Base-by-base conservation (phyloP, 2,329 filamentous ascomycete species). In the Pestalotiopsis sp. region DNA sequence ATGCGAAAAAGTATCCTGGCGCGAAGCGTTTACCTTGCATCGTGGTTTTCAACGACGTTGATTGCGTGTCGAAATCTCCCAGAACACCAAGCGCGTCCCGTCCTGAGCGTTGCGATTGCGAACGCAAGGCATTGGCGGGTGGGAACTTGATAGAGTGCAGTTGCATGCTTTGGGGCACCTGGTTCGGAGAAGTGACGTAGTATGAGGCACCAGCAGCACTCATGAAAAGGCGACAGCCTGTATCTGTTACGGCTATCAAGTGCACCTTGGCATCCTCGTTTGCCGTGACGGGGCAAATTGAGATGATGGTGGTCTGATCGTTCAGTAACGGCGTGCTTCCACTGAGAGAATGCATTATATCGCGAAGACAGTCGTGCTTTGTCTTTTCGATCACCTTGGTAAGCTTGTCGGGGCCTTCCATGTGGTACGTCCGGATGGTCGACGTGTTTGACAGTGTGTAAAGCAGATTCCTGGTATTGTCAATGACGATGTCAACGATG, bases 91-190 rank as follows among this genome's bases (percentile, higher is more conserved):
- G 78, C 52, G 71, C 70, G 66, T 76, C 73, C 11, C 60, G 70
- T 23, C 67, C 38, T 61, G 72, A 68, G 62, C 69, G 25, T 70
- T 71, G 71, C 71, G 70, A 70, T 77, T 80, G 67, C 72, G 73
- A 80, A 36, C 31, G 31, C 70, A 72, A 80, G 69, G 31, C 31
- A 9, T 80, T 82, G 52, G 83, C 80, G 0, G 96, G 96, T 1
- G 97, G 96, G 69, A 97, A 97, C 77, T 96, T 97, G 80, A 99
- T 93, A 76, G 97, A 96, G 74, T 97, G 92, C n/a, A 98, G 90
- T 80, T 98, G 95, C 94, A 99, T 98, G 80, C 94, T 98, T 74
- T 93, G 95, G 0, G 96, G 95, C 0, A 93, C 90, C 68, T 85
- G 79, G 69, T 86, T 91, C 7, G 88, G 86, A 23, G 88, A 85